Evolutionary conservation across 208 protist genomes (phyloP), one percentile per base, ranked within the genome.

Genomic region (Acanthamoeba castellanii): DNA sequence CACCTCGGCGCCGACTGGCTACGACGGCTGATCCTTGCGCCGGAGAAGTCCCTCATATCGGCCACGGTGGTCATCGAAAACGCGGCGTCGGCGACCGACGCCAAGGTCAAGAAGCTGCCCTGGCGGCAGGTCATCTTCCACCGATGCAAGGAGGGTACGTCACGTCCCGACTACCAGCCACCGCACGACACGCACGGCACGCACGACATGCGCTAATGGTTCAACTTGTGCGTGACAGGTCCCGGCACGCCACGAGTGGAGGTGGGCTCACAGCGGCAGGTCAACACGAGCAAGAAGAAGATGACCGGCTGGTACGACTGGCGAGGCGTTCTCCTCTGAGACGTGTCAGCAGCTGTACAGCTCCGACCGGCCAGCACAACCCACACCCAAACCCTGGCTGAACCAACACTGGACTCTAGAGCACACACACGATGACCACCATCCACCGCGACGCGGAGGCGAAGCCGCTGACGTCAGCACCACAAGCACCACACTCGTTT

Each of bases 61-160:
- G 52, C 78, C 22, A 64, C 78, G 27, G 52, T 87, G 27, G 78
- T 25, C n/a, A 87, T 87, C n/a, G 78, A 87, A 37, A 64, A 32
- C 78, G 78, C 78, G 27, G 27, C 50, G 8, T 27, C 78, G 78
- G 42, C 27, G 11, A 64, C 25, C 20, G 52, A 57, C 50, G 22
- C 25, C 47, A 84, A 55, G 76, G 55, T 14, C 76, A 87, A 61
- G 78, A 87, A 87, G 52, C 25, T 42, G 78, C 50, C 78, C 37
- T 81, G 72, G 78, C 78, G 78, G 32, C 78, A 87, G 78, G 30
- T 87, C 78, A 25, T 87, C 78, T 87, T 87, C 78, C 78, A 87
- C 50, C 42, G 78, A 37, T 32, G 27, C 78, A 87, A 87, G 13
- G 78, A 87, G 50, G 78, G 72, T 82, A 34, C 6, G 14, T 27